Conservation (phyloP, 176 grass and related monocot genomes). For the Carex parvula region DNA sequence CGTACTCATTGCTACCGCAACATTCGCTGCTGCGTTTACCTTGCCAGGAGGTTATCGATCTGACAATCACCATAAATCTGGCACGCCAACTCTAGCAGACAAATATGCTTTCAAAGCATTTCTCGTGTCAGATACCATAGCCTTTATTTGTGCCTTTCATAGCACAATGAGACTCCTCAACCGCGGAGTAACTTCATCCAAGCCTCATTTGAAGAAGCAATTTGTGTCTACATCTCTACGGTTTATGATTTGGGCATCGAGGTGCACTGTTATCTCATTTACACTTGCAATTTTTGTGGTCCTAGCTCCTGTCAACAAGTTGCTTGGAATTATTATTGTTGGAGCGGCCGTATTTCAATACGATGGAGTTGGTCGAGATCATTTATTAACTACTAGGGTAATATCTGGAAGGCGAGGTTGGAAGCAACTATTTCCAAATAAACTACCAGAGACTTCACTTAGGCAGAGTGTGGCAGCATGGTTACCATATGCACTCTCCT, state of each 20-base stretch:
- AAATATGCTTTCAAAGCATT: slow-evolving; percentile 29
- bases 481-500: background rate
- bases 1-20: slow-evolving; percentile 28
- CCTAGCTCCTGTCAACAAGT: background rate
- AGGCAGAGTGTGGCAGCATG: background rate
- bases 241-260: background rate
- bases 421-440: background rate
- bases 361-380: background rate
- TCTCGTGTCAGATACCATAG: background rate
- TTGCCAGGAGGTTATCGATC: slow-evolving; percentile 26
- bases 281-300: background rate
- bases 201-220: background rate
- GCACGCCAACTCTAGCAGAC: slow-evolving; percentile 11
- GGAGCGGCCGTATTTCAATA: background rate
- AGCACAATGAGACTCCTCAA: slow-evolving; percentile 25
- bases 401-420: background rate
- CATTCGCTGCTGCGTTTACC: slow-evolving; percentile 25
- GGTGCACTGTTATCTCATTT: background rate
- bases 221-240: background rate
- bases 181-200: slow-evolving; percentile 3
- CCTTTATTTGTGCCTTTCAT: slow-evolving; percentile 7
- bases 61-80: background rate
- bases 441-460: background rate
- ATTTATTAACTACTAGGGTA: background rate
- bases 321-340: background rate